phyloP scores from a whole-genome alignment of 352 stramenopile genomes.

The Pythium rhizo-oryzae region DNA sequence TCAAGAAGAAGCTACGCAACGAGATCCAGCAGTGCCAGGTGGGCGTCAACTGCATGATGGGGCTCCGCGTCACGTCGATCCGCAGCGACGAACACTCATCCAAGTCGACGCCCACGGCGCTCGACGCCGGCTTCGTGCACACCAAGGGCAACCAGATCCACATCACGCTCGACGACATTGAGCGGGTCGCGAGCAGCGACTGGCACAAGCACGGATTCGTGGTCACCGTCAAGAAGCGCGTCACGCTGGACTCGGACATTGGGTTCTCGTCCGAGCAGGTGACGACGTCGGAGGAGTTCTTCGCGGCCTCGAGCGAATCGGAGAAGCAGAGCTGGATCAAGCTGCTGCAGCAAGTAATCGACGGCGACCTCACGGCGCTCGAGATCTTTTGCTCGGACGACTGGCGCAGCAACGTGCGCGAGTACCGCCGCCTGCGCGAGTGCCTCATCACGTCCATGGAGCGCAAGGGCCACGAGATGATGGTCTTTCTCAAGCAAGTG shows the following conservation, averaged over 20 bases:
- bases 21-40: slow-evolving; percentile 69
- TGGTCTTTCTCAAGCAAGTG: slow-evolving; percentile 84
- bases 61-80: slow-evolving; percentile 68
- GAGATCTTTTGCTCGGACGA: slow-evolving; percentile 90
- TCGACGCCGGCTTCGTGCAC: slow-evolving; percentile 58
- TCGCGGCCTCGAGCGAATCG: slow-evolving; percentile 62
- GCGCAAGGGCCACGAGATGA: slow-evolving; percentile 74
- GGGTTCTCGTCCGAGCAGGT: slow-evolving; percentile 32
- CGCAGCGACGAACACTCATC: slow-evolving; percentile 39
- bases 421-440: slow-evolving; percentile 77
- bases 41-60: slow-evolving; percentile 89
- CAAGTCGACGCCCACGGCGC: slow-evolving; percentile 32
- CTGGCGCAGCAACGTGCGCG: slow-evolving; percentile 86
- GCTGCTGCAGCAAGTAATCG: slow-evolving; percentile 71
- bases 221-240: slow-evolving; percentile 68
- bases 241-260: slow-evolving; percentile 2
- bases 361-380: slow-evolving; percentile 78
- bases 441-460: slow-evolving; percentile 86
- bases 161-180: slow-evolving; percentile 83
- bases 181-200: slow-evolving; percentile 65
- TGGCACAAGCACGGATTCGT: slow-evolving; percentile 79
- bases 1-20: slow-evolving; percentile 84
- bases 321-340: slow-evolving; percentile 77
- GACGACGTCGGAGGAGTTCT: slow-evolving; percentile 68
- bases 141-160: slow-evolving; percentile 67